phyloP scores from a whole-genome alignment of 2,329 filamentous ascomycete genomes.

The Hypoxylon sp. region DNA sequence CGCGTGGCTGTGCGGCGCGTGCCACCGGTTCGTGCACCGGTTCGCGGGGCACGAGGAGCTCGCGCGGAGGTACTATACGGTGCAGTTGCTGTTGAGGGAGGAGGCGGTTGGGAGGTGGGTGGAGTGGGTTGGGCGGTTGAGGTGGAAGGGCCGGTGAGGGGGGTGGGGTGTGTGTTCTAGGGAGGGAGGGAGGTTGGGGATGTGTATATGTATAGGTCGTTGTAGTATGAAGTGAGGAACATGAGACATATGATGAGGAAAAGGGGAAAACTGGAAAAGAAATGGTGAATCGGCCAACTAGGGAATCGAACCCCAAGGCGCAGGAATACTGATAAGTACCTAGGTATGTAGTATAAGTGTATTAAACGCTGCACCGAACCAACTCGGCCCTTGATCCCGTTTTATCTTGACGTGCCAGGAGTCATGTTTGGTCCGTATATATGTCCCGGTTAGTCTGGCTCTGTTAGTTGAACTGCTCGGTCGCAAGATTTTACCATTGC shows the following conservation, averaged over 20 bases:
- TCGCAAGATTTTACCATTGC: too few relatives aligned
- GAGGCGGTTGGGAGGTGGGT: slow-evolving; percentile 77
- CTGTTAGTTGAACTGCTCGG: too few relatives aligned
- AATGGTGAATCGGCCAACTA: not conserved
- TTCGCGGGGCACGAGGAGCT: slow-evolving; percentile 80
- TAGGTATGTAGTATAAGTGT: not conserved
- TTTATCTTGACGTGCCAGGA: not conserved
- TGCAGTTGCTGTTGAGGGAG: slow-evolving; percentile 73
- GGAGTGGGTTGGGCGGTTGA: slow-evolving; percentile 73
- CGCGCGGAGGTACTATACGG: slow-evolving; percentile 74
- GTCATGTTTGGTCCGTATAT: too few relatives aligned
- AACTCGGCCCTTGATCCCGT: not conserved
- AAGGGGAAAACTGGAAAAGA: not conserved
- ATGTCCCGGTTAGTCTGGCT: too few relatives aligned
- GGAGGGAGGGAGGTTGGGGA: not conserved
- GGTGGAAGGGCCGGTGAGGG: slow-evolving; percentile 68
- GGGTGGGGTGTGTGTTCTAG: not conserved
- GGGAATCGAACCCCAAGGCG: not conserved
- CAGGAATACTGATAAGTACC: not conserved
- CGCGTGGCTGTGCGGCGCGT: slow-evolving; percentile 85
- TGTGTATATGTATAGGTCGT: too few relatives aligned
- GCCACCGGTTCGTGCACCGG: slow-evolving; percentile 82
- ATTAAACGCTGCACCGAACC: not conserved
- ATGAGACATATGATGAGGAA: not conserved
- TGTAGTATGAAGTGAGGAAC: too few relatives aligned